These are phyloP conservation scores for Dissophora globulifera DNA, from an alignment of 192 early-diverging fungal genomes.

Conservation along the genomic window DNA sequence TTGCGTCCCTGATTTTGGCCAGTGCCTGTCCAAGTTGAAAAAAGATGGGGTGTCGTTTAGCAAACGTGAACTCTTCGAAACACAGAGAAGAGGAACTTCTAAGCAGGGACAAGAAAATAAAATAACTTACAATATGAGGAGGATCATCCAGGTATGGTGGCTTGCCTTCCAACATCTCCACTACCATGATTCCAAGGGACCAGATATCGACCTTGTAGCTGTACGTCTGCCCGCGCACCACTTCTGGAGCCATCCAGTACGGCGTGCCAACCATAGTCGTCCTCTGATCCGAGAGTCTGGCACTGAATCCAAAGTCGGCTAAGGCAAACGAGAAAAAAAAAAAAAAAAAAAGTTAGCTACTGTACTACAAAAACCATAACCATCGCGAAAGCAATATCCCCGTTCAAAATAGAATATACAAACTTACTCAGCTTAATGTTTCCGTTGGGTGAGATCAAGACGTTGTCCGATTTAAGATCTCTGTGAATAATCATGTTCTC, in stretches of 20 bases:
- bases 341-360: slow-evolving; percentile 2
- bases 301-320: slow-evolving; percentile 92
- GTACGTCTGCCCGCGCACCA: slow-evolving; percentile 92
- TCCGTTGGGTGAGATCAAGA: slow-evolving; percentile 72
- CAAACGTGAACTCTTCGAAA: too few relatives aligned
- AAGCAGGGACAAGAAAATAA: slow-evolving; percentile 1
- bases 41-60: too few relatives aligned
- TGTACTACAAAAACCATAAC: slow-evolving; percentile 2
- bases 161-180: slow-evolving; percentile 98
- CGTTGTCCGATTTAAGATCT: slow-evolving; percentile 91
- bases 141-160: slow-evolving; percentile 97
- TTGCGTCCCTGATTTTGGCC: too few relatives aligned
- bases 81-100: too few relatives aligned
- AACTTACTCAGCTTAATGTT: slow-evolving; percentile 77
- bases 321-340: slow-evolving; percentile 4
- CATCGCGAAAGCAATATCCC: background rate
- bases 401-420: background rate
- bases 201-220: slow-evolving; percentile 95
- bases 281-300: slow-evolving; percentile 81
- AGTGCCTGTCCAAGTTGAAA: too few relatives aligned
- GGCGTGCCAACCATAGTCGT: slow-evolving; percentile 88
- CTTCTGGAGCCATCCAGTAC: slow-evolving; percentile 99
- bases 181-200: slow-evolving; percentile 98
- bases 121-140: slow-evolving; percentile 69
- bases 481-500: slow-evolving; percentile 80